phyloP scores from a whole-genome alignment of 179 eudicot species.

The Camellia oleifera region DNA sequence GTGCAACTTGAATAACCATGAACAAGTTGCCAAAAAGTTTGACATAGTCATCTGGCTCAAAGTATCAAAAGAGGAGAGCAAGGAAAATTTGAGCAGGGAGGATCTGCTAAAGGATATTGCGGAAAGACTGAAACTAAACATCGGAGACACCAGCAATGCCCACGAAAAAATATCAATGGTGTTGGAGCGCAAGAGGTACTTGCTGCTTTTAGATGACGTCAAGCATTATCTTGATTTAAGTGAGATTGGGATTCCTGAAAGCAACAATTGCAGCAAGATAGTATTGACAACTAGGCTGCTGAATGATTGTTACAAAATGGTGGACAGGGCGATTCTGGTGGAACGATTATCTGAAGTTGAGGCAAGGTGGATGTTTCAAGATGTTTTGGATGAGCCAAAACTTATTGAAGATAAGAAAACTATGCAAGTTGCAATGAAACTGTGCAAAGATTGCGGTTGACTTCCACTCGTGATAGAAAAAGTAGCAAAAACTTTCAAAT shows the following conservation, averaged over 20 bases:
- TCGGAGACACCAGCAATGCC: background rate
- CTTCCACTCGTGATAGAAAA: conserved; percentile 11
- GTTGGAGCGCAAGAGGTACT: conserved; percentile 5
- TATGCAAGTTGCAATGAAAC: background rate
- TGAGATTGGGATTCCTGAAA: conserved; percentile 6
- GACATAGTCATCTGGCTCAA: conserved; percentile 18
- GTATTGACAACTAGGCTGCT: conserved; percentile 17
- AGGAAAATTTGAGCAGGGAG: conserved; percentile 14
- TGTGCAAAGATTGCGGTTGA: background rate
- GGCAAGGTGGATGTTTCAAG: conserved; percentile 22
- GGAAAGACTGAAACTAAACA: background rate
- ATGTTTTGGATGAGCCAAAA: background rate
- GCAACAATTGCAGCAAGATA: conserved; percentile 14
- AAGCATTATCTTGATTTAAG: background rate
- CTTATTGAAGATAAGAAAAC: too few species aligned
- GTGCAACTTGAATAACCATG: conserved; percentile 18
- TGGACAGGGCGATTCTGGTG: conserved; percentile 3
- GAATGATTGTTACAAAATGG: background rate
- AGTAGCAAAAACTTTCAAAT: conserved; percentile 16
- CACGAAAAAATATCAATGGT: background rate
- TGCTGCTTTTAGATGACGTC: conserved; percentile 24
- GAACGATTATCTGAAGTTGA: conserved; percentile 5
- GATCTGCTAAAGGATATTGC: background rate
- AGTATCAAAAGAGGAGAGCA: background rate
- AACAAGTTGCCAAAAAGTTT: conserved; percentile 13